Conservation (phyloP, 192 early-diverging fungal genomes). For the Entomortierella chlamydospora region DNA sequence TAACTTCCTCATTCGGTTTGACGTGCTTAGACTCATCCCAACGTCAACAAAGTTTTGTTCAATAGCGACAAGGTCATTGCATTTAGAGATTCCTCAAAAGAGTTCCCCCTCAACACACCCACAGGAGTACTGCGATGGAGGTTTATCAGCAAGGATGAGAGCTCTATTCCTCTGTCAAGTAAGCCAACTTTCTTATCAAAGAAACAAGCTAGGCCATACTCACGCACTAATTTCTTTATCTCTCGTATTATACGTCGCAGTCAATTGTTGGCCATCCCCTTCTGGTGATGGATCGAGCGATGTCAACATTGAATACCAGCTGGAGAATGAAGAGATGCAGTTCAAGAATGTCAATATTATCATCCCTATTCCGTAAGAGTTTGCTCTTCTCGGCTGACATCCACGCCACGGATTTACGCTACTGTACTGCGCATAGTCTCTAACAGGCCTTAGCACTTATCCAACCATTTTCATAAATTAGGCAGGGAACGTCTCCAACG, state of each 20-base stretch:
- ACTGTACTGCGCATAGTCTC: background rate
- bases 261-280: constrained; percentile 98
- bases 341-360: constrained; percentile 88
- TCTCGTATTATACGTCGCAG: constrained; percentile 43
- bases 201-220: background rate
- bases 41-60: constrained; percentile 95
- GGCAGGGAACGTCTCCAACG: constrained; percentile 74
- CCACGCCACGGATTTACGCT: no score
- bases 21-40: constrained; percentile 84
- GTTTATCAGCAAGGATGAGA: constrained; percentile 86
- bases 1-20: background rate
- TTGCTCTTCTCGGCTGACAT: no score
- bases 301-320: constrained; percentile 97
- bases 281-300: constrained; percentile 86
- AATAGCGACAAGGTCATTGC: constrained; percentile 75
- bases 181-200: constrained; percentile 8
- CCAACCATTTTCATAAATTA: constrained; percentile 14
- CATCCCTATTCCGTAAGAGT: constrained; percentile 85
- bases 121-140: constrained; percentile 93
- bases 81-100: constrained; percentile 81
- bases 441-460: background rate
- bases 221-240: background rate
- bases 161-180: constrained; percentile 84
- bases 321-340: constrained; percentile 78
- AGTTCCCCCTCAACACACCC: constrained; percentile 89